A percentile compares a stretch with the other conserved stretches of the same genome.
phyloP scores from a whole-genome alignment of 176 grass and related monocot species.

The Themeda triandra region DNA sequence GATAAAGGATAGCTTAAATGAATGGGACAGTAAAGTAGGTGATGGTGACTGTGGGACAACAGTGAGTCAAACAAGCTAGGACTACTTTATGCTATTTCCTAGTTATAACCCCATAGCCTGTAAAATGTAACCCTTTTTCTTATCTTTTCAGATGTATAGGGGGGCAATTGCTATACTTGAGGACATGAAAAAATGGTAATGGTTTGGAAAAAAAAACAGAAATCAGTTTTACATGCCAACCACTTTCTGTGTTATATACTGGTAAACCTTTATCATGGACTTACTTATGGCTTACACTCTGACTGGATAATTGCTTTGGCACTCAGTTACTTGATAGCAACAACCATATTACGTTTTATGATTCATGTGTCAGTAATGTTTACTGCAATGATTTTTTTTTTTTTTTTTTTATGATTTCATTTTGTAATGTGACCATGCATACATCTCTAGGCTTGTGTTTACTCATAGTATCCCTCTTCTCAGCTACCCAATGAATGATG shows the following conservation, averaged over 20 bases:
- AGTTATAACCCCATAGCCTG: constrained; percentile 4
- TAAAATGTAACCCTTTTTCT: constrained; percentile 12
- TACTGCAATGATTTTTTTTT: not conserved
- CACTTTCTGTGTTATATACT: constrained; percentile 36
- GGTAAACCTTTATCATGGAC: constrained; percentile 28
- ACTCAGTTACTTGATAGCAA: not conserved
- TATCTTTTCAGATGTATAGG: constrained; percentile 82
- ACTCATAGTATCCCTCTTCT: constrained; percentile 21
- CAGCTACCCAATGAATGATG: constrained; percentile 97
- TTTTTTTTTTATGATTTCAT: not conserved
- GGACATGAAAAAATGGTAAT: constrained; percentile 90
- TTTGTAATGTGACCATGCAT: not conserved
- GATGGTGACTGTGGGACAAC: constrained; percentile 94
- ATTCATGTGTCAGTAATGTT: not conserved
- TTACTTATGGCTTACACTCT: not conserved
- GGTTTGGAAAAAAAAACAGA: not conserved
- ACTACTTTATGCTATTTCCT: not conserved
- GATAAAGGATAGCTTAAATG: constrained; percentile 75
- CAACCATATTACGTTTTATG: not conserved
- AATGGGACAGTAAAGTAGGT: constrained; percentile 96
- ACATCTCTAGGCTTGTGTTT: constrained; percentile 1
- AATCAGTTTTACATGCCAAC: constrained; percentile 11
- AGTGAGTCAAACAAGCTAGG: constrained; percentile 47
- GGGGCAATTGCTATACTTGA: constrained; percentile 90
- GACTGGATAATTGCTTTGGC: not conserved